A percentile compares a stretch with the other conserved stretches of the same genome.
Evolutionary conservation across 768 basidiomycete genomes (phyloP).

Genomic region (Steccherinum ochraceum): DNA sequence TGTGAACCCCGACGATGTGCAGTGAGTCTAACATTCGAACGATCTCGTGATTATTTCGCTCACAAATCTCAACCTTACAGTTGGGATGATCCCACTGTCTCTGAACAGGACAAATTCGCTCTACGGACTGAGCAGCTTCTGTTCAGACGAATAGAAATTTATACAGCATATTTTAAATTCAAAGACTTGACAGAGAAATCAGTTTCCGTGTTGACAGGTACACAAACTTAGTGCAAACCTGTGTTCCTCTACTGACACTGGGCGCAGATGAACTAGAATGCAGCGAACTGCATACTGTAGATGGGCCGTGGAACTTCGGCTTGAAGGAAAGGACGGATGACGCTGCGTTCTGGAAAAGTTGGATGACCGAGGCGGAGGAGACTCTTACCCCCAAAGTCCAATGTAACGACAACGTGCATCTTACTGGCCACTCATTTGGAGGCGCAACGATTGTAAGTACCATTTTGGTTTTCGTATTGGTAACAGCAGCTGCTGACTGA

Average conservation of each 20-base stretch:
- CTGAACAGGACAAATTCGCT: slow-evolving; percentile 19
- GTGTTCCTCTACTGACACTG: slow-evolving; percentile 25
- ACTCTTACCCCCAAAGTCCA: slow-evolving; percentile 27
- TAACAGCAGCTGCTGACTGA: neutral
- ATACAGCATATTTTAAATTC: slow-evolving; percentile 57
- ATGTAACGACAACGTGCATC: slow-evolving; percentile 29
- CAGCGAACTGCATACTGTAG: slow-evolving; percentile 10
- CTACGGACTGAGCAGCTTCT: slow-evolving; percentile 66
- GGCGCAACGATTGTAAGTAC: slow-evolving; percentile 43
- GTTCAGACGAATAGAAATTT: slow-evolving; percentile 65
- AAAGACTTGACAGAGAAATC: slow-evolving; percentile 27
- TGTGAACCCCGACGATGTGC: slow-evolving; percentile 47
- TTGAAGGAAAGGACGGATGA: slow-evolving; percentile 4
- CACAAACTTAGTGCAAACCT: slow-evolving; percentile 26
- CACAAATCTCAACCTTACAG: slow-evolving; percentile 9
- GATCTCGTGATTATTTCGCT: neutral
- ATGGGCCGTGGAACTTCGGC: slow-evolving; percentile 12
- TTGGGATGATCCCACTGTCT: slow-evolving; percentile 21
- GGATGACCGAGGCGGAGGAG: slow-evolving; percentile 31
- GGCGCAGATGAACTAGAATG: neutral
- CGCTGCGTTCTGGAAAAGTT: slow-evolving; percentile 27
- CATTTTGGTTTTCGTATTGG: neutral
- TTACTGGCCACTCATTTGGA: slow-evolving; percentile 54
- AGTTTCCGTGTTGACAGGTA: neutral
- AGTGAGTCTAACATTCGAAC: slow-evolving; percentile 31